Conservation (phyloP, 2,329 filamentous ascomycete species). For the Aspergillus calidoustus region DNA sequence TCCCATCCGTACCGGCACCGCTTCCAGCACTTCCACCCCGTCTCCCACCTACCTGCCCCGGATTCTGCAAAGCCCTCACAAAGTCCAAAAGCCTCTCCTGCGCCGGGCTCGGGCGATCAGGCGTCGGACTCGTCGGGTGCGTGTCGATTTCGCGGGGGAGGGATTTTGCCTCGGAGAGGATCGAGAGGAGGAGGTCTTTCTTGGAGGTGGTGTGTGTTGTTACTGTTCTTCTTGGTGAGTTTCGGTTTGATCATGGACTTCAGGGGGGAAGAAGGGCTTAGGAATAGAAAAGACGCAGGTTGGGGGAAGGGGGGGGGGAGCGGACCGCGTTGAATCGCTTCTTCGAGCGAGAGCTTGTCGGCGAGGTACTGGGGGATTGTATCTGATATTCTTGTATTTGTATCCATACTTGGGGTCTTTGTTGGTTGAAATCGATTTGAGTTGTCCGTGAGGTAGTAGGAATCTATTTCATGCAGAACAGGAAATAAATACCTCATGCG, state of each 20-base stretch:
- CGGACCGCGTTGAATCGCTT: not conserved
- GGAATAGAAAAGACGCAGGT: not conserved
- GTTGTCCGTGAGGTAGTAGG: too few species aligned
- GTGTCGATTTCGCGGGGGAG: conserved; percentile 9
- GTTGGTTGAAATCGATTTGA: too few species aligned
- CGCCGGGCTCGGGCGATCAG: conserved; percentile 2
- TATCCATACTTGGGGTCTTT: too few species aligned
- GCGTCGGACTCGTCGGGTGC: conserved; percentile 5
- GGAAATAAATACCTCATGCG: too few species aligned
- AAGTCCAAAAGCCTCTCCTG: conserved; percentile 7
- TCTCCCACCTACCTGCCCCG: too few species aligned
- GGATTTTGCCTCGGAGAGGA: conserved; percentile 11
- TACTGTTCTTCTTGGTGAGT: not conserved
- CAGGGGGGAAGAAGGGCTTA: not conserved
- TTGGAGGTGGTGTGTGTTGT: not conserved
- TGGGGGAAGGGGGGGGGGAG: not conserved
- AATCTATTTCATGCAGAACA: too few species aligned
- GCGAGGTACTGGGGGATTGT: conserved; percentile 9
- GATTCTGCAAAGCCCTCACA: not conserved
- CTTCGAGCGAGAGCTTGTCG: not conserved
- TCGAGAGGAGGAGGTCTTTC: not conserved
- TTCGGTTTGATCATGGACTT: not conserved
- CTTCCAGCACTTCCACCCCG: not conserved
- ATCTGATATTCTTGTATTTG: not conserved
- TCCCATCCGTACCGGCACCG: too few species aligned